Base-by-base conservation (phyloP, 306 rosid species). In the Cucumis hystrix region DNA sequence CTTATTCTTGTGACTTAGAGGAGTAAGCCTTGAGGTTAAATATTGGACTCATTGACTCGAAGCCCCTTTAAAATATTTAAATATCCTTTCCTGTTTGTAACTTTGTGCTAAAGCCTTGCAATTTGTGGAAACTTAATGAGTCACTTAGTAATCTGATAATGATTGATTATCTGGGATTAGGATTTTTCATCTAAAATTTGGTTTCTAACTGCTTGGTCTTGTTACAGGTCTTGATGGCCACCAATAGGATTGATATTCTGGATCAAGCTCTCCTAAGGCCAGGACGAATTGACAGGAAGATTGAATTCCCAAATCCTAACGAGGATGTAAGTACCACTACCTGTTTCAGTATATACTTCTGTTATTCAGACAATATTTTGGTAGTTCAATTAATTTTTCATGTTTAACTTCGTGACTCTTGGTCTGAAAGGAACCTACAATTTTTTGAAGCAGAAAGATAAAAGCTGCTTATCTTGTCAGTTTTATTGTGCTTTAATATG, bases 261-360 rank as follows among this genome's bases (percentile, higher is more conserved):
- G 99, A 96, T 86, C 99, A 96, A 88, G 99, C 98, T 10, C 97
- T 96, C 25, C 91, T 96, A 57, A 88, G 99, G 91, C 99, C 99
- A 35, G 98, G 99, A 64, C 87, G 99, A 66, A 96, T 96, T 81
- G 99, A 96, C 79, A 60, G 99, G 80, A 96, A 96, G 85, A 96
- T 96, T 75, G 99, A 96, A 70, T 96, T 96, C 79, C 99, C 99
- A 70, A 96, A 96, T 80, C 99, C 99, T 71, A 96, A 89, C 70
- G 99, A 59, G 78, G 99, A 92, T 87, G 98, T 93, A 77, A 49
- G 49, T 54, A 16, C 63, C 47, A 54, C n/a, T 52, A 73, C 49
- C 30, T 30, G 35, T 30, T 30, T 52, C 18, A 30, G 39, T 21
- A 51, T 72, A 15, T 52, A 52, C 62, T 49, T 15, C 15, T 51